Evolutionary conservation across 2,329 filamentous ascomycete species (phyloP), one percentile per base, ranked within the genome.

Genomic region (Penicillium brasilianum): DNA sequence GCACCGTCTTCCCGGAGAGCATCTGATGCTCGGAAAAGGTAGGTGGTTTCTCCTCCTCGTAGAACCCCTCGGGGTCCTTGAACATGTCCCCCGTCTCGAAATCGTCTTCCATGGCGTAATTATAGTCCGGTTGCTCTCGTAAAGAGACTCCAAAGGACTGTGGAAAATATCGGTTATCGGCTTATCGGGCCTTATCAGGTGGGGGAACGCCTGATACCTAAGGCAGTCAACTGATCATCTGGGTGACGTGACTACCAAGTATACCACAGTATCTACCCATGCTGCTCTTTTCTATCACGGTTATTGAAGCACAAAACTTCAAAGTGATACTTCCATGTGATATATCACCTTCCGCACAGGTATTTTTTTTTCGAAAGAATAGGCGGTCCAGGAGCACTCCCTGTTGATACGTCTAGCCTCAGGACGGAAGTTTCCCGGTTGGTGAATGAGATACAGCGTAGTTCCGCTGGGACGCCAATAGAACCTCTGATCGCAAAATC

Each of bases 21-120:
- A 94, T 85, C 22, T 83, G 86, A 80, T 96, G 90, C 46, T 87
- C 84, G 64, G 90, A 87, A 63, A 86, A 87, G 2, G 90, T 94
- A 8, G 92, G 88, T 51, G 89, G 85, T 51, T 91, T 90, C 50
- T 92, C 88, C 0, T 92, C 88, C 50, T 90, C 86, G 74, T 92
- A 95, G 81, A 86, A 97, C 72, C 87, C 91, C 57, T 87, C 85
- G 7, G 93, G 93, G 66, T 96, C 93, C 57, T 89, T 80, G 81
- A 97, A 96, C 66, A 96, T 81, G 72, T 80, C 80, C 60, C 75
- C 74, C 8, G 74, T 72, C 25, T 80, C 78, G 55, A 81, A 64
- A 28, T 71, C 62, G 49, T 74, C 71, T 34, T 70, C 71, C 73
- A 75, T 75, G 55, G 57, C 18, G 51, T 57, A 51, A 37, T 54